Evolutionary conservation across 164 flowering plant species (phyloP), one percentile per base, ranked within the genome.

Genomic region (Berberis vulgaris): DNA sequence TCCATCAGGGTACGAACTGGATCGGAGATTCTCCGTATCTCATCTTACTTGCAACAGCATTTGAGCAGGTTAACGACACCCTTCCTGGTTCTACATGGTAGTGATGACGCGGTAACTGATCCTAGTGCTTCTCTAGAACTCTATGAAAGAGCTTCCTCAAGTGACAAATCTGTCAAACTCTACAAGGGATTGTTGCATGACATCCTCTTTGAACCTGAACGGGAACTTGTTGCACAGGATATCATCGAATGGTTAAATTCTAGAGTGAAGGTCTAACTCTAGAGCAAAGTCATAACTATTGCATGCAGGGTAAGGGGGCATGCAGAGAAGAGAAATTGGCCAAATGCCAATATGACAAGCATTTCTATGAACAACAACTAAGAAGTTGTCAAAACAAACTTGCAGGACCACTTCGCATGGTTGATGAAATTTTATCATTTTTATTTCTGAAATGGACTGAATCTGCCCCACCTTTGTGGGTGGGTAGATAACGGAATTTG

Each of bases 171-270:
- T 41, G 57, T 69, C 59, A 69, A 69, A 50, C 61, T 69, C 41
- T 69, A 69, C 39, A 55, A 64, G 44, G 66, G 57, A 42, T 59
- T 69, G 12, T 50, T 69, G 41, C 71, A 69, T 63, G 71, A 69
- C 63, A 57, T 69, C 44, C 71, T 69, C 6, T 69, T 69, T 50
- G 71, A 69, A 58, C 71, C 67, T 43, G 71, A 69, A 69, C 65
- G 63, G 11, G 67, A 63, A 53, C 44, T 6, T 40, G 44, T 69
- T 49, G 56, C 58, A n/a, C 49, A 57, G 44, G 59, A 79, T 39
- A 65, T 81, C 54, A 61, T 79, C 77, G 58, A 69, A 10, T 69
- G 71, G 71, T 50, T 69, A 49, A 63, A 50, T 41, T 63, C 67
- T 57, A 69, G 71, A 49, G 7, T 57, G 1, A 10, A 52, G n/a